Evolutionary conservation across 2,329 filamentous ascomycete species (phyloP), one percentile per base, ranked within the genome.

Genomic region (Cordyceps tenuipes): DNA sequence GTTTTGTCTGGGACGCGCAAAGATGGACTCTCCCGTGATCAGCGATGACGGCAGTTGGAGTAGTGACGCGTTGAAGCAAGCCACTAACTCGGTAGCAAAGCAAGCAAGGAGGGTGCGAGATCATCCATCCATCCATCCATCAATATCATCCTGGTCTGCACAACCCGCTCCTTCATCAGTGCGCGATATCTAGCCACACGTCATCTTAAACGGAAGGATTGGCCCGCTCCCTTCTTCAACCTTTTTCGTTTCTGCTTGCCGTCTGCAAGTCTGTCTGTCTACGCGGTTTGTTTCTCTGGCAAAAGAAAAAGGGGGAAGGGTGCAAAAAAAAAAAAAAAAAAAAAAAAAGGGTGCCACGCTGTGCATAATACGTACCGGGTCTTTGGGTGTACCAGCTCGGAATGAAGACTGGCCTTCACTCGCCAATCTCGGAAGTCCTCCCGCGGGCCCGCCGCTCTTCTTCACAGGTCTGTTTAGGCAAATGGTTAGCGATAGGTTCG

Each of bases 391-490:
- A 72, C 84, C 84, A 73, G 81, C 83, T 69, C 79, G 78, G 68
- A 81, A 75, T 65, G 85, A 83, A 70, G 82, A 83, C 72, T 79
- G 82, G 66, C 83, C 79, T 73, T 87, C 86, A 72, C 84, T 85
- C 76, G 80, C 80, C 66, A 79, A 75, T 68, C 84, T 83, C 69
- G 87, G 82, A 70, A 89, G 79, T 68, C 87, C 88, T 70, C 86
- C 86, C 66, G 85, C 82, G 64, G 84, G 83, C 66, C 85, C 83
- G 63, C 80, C 79, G 72, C 87, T 88, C 76, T 88, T 90, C 77
- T 92, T 92, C 49, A 75, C 69, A 12, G 89, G 89, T 65, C 89
- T 92, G 21, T 70, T 53, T 44, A 23, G 59, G 47, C 2, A 36
- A 64, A 62, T 5, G 2, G 43, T 59, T 54, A 59, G 57, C 50